Base-by-base conservation (phyloP, 1,284 basidiomycete species). In the Amylostereum areolatum region DNA sequence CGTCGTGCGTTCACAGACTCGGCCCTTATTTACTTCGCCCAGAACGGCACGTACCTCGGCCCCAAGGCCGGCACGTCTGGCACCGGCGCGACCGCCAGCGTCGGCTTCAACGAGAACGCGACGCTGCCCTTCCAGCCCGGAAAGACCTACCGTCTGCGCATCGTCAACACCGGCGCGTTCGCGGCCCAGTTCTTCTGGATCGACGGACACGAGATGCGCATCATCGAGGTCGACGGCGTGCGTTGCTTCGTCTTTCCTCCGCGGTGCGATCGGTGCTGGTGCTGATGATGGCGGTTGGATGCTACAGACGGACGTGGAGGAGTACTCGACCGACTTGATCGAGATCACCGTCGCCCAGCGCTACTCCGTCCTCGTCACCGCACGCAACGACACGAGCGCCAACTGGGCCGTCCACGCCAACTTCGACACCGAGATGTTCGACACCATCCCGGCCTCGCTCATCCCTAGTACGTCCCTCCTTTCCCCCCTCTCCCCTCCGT, bases 341-440 rank as follows among this genome's bases (percentile, higher is more conserved):
- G 77, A 81, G 39, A 55, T 97, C 51, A 77, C 89, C 4, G 91
- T 89, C 43, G 94, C 94, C 0, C 95, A 98, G 66, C 83, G 95
- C n/a, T 97, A 95, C 69, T 94, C 92, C 0, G 72, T 98, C 45
- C 81, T 97, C 43, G 90, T 97, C 45, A 87, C 85, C 24, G 93
- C 96, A 8, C 81, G 88, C 49, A 92, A 94, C 66, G 89, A 93
- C 59, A 87, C 89, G 0, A 71, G 72, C 11, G 68, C 77, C 24
- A 97, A 97, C 73, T 98, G 86, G 82, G 82, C 80, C 40, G 81
- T 99, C 54, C 92, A 94, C 62, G 87, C 89, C 27, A 90, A 92
- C 72, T 91, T 97, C 80, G 90, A 93, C 62, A 77, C 74, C 1
- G 71, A 69, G 56, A 94, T 94, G 92, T 96, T 95, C 66, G 93